phyloP scores from a whole-genome alignment of 1,284 basidiomycete species.

The Taiwanofungus camphoratus region DNA sequence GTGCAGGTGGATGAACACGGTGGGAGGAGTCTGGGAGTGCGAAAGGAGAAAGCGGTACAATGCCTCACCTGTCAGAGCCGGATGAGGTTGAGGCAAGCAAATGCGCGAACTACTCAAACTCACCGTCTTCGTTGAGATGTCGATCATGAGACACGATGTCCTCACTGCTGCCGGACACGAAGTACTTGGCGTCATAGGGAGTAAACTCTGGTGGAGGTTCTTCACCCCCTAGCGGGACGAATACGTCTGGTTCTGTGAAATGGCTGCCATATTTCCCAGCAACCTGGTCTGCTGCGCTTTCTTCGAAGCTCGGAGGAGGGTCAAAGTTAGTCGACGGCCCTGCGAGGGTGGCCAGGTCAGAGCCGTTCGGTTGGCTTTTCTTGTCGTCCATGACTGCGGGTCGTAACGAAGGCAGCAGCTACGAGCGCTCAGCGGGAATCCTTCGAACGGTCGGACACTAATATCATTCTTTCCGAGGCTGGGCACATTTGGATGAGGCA shows the following conservation, averaged over 20 bases:
- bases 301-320: conserved; percentile 9
- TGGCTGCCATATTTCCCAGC: conserved; percentile 15
- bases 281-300: neutral
- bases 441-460: no score
- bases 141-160: conserved; percentile 63
- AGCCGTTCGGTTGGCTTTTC: neutral
- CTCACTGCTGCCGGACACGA: conserved; percentile 37
- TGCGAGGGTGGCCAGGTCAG: neutral
- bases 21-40: conserved; percentile 45
- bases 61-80: conserved; percentile 55
- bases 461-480: no score
- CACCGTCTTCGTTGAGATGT: conserved; percentile 69
- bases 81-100: neutral
- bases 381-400: neutral
- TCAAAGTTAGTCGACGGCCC: conserved; percentile 4
- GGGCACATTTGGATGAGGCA: no score
- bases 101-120: conserved; percentile 10
- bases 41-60: conserved; percentile 67
- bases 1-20: conserved; percentile 42
- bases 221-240: conserved; percentile 27
- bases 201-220: conserved; percentile 56
- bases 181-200: conserved; percentile 58
- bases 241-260: conserved; percentile 16
- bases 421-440: no score
- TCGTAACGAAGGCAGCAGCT: neutral